These are phyloP conservation scores for Cystobasidiaceae sp. DNA, from an alignment of 1,284 basidiomycete species.

Conservation along the genomic window DNA sequence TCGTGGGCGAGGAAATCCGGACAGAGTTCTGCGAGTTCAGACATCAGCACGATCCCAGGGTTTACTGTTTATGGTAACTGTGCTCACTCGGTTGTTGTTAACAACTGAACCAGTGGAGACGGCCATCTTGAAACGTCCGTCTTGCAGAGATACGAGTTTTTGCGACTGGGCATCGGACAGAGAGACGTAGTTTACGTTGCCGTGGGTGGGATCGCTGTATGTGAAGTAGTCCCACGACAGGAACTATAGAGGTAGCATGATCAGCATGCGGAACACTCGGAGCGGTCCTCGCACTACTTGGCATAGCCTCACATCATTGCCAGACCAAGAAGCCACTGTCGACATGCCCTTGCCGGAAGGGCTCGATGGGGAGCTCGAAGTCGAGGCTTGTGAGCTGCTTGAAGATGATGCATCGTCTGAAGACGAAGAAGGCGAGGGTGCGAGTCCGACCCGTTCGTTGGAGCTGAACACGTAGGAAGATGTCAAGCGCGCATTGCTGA, in stretches of 20 bases:
- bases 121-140: conserved; percentile 28
- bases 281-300: not conserved
- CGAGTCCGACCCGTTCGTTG: not conserved
- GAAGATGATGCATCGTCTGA: conserved; percentile 1
- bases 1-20: conserved; percentile 20
- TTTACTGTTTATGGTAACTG: not conserved
- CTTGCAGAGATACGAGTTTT: conserved; percentile 6
- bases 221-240: conserved; percentile 28
- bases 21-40: conserved; percentile 3
- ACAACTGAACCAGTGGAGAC: conserved; percentile 12
- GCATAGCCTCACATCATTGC: conserved; percentile 16
- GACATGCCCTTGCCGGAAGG: not conserved
- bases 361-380: not conserved
- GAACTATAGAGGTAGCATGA: conserved; percentile 5
- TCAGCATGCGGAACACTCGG: not conserved
- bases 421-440: not conserved
- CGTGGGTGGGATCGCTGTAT: conserved; percentile 29
- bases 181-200: conserved; percentile 27
- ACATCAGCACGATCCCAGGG: not conserved
- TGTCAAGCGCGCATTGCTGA: not conserved
- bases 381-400: not conserved
- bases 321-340: conserved; percentile 19
- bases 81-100: conserved; percentile 12
- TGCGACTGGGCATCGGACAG: conserved; percentile 5
- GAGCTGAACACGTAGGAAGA: not conserved